Evolutionary conservation across 2,329 filamentous ascomycete genomes (phyloP).

Genomic region (Venturia asperata): DNA sequence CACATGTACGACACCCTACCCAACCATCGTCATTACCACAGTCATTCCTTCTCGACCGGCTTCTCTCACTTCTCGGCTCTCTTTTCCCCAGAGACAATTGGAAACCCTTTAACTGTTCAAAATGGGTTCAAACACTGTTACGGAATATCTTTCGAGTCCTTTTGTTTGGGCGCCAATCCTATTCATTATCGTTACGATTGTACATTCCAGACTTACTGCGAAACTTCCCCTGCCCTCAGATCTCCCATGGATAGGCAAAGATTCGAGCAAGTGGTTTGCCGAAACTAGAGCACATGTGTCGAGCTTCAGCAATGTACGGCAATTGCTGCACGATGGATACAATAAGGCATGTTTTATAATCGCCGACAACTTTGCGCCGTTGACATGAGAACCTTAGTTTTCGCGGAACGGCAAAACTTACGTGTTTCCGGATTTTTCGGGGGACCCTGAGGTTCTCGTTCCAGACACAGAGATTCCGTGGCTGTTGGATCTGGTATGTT

Average conservation of each 20-base stretch:
- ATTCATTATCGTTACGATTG: not conserved
- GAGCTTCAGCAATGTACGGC: slow-evolving; percentile 12
- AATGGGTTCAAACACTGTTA: not conserved
- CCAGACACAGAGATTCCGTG: slow-evolving; percentile 33
- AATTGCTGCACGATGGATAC: slow-evolving; percentile 16
- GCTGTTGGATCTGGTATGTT: slow-evolving; percentile 32
- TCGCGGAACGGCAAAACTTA: slow-evolving; percentile 14
- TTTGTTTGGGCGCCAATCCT: slow-evolving; percentile 7
- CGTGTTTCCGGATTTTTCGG: slow-evolving; percentile 14
- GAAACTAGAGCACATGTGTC: slow-evolving; percentile 14
- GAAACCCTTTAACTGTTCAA: not conserved
- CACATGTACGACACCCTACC: not conserved
- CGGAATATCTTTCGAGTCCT: slow-evolving; percentile 5
- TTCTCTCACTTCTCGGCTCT: not conserved
- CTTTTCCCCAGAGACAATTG: not conserved
- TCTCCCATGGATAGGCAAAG: slow-evolving; percentile 17
- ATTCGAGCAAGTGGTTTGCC: not conserved
- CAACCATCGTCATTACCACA: not conserved
- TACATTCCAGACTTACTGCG: not conserved
- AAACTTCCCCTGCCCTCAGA: not conserved
- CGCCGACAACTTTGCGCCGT: not conserved
- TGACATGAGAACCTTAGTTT: not conserved
- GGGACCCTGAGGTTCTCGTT: slow-evolving; percentile 29
- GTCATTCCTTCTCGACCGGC: not conserved
- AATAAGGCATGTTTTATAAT: slow-evolving; percentile 7